Base-by-base conservation (phyloP, 106 monocot genomes). In the Vanilla planifolia region DNA sequence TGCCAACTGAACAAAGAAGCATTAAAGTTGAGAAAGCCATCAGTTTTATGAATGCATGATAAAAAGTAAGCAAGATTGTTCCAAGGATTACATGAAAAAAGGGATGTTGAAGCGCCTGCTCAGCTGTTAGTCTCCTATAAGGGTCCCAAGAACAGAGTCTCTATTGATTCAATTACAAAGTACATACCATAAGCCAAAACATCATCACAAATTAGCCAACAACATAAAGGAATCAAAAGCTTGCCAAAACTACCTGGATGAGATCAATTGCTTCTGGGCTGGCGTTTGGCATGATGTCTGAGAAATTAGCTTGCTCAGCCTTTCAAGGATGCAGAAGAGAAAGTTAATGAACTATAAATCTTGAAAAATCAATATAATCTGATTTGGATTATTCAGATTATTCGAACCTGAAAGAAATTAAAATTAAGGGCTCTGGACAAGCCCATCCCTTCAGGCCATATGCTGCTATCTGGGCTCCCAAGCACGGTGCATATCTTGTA, bases 61-160 rank as follows among this genome's bases (percentile, higher is more conserved):
- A n/a, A n/a, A n/a, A n/a, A 21, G 15, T 16, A 35, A 2, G 64
- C 37, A 13, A 26, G 55, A 33, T 17, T 16, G 23, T 24, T 22
- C 6, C 51, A 26, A 66, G 17, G 15, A 55, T 73, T 88, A 93
- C 93, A 79, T 81, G 73, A 65, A 93, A 93, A 67, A 89, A 93
- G 40, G 93, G 93, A 62, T 93, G 93, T 17, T 77, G 81, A 25
- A 89, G 48, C 59, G 89, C 50, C 74, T 89, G 66, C 51, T 87
- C 85, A 17, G 85, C 89, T 4, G 89, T 93, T 58, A 84, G 85
- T 69, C 93, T 76, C 62, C 63, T 85, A 47, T 24, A 62, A 24
- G 88, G 82, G 76, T 93, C 79, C 93, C 85, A 93, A 32, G 85
- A 82, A 51, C 93, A 93, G 20, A 93, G 85, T 85, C 69, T 59